Evolutionary conservation across 192 early-diverging fungal genomes (phyloP).

Genomic region (Linnemannia hyalina): DNA sequence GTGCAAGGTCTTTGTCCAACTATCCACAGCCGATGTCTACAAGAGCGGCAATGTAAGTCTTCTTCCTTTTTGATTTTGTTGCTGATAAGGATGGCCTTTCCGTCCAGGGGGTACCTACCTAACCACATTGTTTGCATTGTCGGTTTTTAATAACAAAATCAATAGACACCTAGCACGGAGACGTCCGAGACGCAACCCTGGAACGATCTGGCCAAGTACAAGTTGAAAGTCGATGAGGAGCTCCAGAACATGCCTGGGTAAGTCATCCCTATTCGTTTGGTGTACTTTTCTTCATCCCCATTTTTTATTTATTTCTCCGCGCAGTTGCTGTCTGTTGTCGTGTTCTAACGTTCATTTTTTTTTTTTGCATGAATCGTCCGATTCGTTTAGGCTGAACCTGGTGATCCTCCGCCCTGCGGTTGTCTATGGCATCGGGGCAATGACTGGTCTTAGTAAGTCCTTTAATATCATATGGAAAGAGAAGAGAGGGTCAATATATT

Average conservation of each 20-base stretch:
- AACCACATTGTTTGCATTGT: too few species aligned
- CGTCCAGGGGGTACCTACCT: too few species aligned
- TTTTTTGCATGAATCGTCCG: background rate
- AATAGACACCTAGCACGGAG: slow-evolving; percentile 60
- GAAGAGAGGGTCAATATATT: background rate
- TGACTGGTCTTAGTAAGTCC: slow-evolving; percentile 79
- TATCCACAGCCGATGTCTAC: slow-evolving; percentile 95
- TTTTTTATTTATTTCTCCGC: background rate
- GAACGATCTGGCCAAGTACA: slow-evolving; percentile 81
- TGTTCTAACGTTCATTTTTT: background rate
- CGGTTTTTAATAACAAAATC: background rate
- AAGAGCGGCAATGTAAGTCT: slow-evolving; percentile 75
- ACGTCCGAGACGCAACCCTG: slow-evolving; percentile 85
- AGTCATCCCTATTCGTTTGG: background rate
- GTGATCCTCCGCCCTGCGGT: slow-evolving; percentile 90
- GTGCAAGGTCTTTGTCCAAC: slow-evolving; percentile 82
- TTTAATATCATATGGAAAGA: background rate
- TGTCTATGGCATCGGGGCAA: slow-evolving; percentile 90
- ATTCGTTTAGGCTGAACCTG: slow-evolving; percentile 70
- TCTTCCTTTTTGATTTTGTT: too few species aligned
- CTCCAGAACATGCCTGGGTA: slow-evolving; percentile 83
- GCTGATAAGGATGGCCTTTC: too few species aligned
- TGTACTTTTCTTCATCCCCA: background rate
- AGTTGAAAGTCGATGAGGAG: slow-evolving; percentile 83
- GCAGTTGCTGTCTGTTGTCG: background rate